A percentile compares a stretch with the other conserved stretches of the same genome.
Evolutionary conservation across 208 protist species (phyloP).

Genomic region (Crithidia sp.): DNA sequence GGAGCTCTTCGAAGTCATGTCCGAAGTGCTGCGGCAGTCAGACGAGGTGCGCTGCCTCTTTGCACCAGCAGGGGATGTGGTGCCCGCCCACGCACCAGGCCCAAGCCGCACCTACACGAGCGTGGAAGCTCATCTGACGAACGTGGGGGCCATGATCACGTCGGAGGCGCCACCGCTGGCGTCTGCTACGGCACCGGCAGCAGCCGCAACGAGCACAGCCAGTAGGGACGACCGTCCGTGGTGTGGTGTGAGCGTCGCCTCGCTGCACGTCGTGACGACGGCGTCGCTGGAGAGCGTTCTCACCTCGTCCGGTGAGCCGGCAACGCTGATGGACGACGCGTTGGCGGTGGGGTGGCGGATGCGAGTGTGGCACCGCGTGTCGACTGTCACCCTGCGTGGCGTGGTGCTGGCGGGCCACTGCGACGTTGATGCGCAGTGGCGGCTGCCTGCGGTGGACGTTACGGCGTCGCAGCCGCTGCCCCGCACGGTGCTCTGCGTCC

Average conservation of each 20-base stretch:
- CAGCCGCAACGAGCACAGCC: neutral
- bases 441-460: conserved; percentile 5
- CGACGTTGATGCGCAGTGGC: conserved; percentile 11
- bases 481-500: conserved; percentile 25
- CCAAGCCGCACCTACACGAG: conserved; percentile 19
- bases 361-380: conserved; percentile 26
- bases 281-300: conserved; percentile 20
- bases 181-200: neutral
- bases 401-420: conserved; percentile 10
- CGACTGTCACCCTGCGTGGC: neutral
- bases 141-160: conserved; percentile 1
- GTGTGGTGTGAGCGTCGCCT: conserved; percentile 12
- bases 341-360: conserved; percentile 13
- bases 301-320: conserved; percentile 12
- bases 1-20: conserved; percentile 19
- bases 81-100: neutral
- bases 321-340: conserved; percentile 22
- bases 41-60: conserved; percentile 3
- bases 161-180: conserved; percentile 1
- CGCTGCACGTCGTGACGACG: conserved; percentile 6
- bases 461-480: conserved; percentile 17
- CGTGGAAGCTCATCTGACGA: conserved; percentile 22
- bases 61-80: neutral
- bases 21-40: conserved; percentile 17
- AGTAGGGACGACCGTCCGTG: neutral